These are phyloP conservation scores for Pyracantha coccinea DNA, from an alignment of 331 rosid species.

Conservation along the genomic window DNA sequence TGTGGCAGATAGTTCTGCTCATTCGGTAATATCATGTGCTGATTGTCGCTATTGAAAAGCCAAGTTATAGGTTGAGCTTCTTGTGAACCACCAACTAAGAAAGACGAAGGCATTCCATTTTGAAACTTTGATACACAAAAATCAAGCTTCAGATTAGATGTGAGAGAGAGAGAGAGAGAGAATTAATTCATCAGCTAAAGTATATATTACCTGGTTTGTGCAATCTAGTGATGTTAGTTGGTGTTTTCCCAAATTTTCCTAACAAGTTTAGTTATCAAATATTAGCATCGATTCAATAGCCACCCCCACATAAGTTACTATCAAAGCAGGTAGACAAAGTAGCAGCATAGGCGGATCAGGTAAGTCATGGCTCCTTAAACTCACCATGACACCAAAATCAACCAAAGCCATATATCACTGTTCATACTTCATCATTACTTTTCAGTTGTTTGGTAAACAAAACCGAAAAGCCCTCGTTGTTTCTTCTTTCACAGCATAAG, in stretches of 20 bases:
- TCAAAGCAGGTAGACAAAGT: not conserved
- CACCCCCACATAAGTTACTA: not conserved
- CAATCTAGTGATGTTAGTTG: slow-evolving; percentile 46
- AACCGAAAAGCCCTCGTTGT: not conserved
- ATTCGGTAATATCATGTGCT: slow-evolving; percentile 32
- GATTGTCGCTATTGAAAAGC: slow-evolving; percentile 45
- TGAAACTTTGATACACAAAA: slow-evolving; percentile 35
- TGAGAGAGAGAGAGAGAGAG: not conserved
- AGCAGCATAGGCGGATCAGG: not conserved
- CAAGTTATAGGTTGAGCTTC: slow-evolving; percentile 60
- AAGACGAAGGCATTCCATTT: slow-evolving; percentile 46
- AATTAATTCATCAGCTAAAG: not conserved
- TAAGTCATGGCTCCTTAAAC: not conserved
- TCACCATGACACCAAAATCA: not conserved
- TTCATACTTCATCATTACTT: not conserved
- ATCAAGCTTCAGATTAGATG: slow-evolving; percentile 17
- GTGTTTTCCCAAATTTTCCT: slow-evolving; percentile 57
- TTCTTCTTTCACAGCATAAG: not conserved
- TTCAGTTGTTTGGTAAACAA: not conserved
- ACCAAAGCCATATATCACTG: not conserved
- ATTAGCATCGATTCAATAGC: not conserved
- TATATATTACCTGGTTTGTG: slow-evolving; percentile 36
- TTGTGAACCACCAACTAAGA: slow-evolving; percentile 48
- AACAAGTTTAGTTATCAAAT: slow-evolving; percentile 10
- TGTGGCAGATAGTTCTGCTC: slow-evolving; percentile 46